These are phyloP conservation scores for Jamesozyma piceae DNA, from an alignment of 805 yeast species.

Conservation along the genomic window DNA sequence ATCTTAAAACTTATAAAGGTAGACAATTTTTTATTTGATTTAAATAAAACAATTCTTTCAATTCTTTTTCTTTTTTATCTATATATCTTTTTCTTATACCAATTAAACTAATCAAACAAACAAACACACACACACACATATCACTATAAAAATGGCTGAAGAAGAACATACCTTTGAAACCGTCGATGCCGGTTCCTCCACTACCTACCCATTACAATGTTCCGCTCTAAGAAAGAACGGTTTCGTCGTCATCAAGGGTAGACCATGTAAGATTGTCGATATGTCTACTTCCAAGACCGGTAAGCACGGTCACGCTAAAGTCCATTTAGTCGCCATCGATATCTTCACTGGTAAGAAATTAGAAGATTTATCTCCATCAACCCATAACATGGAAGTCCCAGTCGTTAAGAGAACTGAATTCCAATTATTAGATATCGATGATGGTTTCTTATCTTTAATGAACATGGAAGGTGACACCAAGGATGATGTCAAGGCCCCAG, in stretches of 20 bases:
- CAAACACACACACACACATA: not conserved
- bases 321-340: conserved; percentile 95
- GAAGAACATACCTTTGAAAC: conserved; percentile 90
- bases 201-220: conserved; percentile 98
- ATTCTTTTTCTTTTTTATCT: too few species aligned
- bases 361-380: conserved; percentile 98
- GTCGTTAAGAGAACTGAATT: conserved; percentile 87
- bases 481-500: conserved; percentile 97
- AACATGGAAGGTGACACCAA: conserved; percentile 94
- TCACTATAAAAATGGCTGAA: conserved; percentile 19
- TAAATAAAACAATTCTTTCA: too few species aligned
- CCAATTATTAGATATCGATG: conserved; percentile 95
- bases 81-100: too few species aligned
- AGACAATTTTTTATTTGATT: too few species aligned
- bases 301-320: conserved; percentile 99
- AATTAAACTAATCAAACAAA: too few species aligned
- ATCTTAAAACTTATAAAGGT: too few species aligned
- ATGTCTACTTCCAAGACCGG: conserved; percentile 99
- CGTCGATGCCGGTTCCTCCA: conserved; percentile 97
- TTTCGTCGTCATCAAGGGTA: conserved; percentile 92
- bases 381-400: conserved; percentile 99
- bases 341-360: conserved; percentile 97
- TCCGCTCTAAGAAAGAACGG: conserved; percentile 99
- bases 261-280: conserved; percentile 99
- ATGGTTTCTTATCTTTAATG: conserved; percentile 92